Conservation (phyloP, 2,329 filamentous ascomycete species). For the Venturia asperata region DNA sequence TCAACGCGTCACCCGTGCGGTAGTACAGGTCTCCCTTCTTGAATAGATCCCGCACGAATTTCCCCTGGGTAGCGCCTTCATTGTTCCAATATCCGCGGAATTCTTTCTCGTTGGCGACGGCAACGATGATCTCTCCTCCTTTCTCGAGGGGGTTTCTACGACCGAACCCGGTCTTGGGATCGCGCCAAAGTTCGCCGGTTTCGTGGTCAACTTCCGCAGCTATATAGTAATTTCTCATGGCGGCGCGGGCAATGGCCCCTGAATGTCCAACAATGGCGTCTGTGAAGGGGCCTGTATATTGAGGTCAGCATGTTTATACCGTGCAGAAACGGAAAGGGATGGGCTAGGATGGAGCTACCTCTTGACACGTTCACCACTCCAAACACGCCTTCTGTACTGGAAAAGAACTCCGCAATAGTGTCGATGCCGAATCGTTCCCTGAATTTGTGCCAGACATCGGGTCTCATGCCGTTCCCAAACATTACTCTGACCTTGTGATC, state of each 20-base stretch:
- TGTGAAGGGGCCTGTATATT: conserved; percentile 48
- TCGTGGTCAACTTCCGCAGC: conserved; percentile 63
- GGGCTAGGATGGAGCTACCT: conserved; percentile 21
- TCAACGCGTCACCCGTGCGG: conserved; percentile 42
- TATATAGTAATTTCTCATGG: conserved; percentile 50
- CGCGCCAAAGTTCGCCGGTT: conserved; percentile 58
- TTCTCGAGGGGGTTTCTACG: conserved; percentile 55
- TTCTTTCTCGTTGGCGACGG: conserved; percentile 47
- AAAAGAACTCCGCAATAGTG: conserved; percentile 67
- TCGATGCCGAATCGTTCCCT: conserved; percentile 56
- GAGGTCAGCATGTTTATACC: neutral
- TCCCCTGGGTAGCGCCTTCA: conserved; percentile 55
- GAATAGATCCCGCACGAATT: conserved; percentile 42
- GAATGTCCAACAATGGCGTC: conserved; percentile 64
- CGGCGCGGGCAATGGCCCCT: conserved; percentile 51
- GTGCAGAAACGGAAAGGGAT: neutral
- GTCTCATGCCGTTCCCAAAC: conserved; percentile 60
- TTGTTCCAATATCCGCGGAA: conserved; percentile 69
- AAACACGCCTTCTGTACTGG: conserved; percentile 66
- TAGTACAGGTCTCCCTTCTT: conserved; percentile 43
- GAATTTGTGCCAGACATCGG: conserved; percentile 62
- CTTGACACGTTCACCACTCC: conserved; percentile 52
- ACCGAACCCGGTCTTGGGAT: conserved; percentile 62
- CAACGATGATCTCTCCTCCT: conserved; percentile 70
- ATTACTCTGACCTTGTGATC: conserved; percentile 53